Conservation (phyloP, 2,329 filamentous ascomycete species). For the Colletotrichum sp. region DNA sequence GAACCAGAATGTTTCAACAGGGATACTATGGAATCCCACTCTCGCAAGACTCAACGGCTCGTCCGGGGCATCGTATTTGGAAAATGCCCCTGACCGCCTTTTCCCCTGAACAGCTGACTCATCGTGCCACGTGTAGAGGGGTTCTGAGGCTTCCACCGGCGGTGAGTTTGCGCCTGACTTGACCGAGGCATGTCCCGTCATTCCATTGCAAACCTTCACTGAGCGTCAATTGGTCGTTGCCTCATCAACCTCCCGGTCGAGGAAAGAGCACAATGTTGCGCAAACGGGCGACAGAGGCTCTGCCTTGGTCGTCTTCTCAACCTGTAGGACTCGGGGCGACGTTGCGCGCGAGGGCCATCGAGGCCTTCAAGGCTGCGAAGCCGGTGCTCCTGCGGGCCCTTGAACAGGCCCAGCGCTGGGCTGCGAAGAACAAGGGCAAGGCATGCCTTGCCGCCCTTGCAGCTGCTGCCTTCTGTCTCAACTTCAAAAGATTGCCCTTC, state of each 20-base stretch:
- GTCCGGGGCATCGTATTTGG: neutral
- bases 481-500: constrained; percentile 2
- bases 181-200: neutral
- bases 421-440: neutral
- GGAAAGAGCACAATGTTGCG: neutral
- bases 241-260: neutral
- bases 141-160: neutral
- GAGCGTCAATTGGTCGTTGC: neutral
- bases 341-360: neutral
- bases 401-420: neutral
- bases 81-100: neutral
- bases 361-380: neutral
- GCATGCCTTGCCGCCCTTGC: neutral
- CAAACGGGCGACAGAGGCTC: neutral
- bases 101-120: neutral
- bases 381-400: neutral
- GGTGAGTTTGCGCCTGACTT: neutral
- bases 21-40: neutral
- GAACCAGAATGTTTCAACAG: neutral
- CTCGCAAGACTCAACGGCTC: neutral
- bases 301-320: neutral
- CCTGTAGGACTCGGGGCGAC: neutral
- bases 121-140: neutral
- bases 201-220: neutral
- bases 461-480: neutral